Conservation (phyloP, 148 eudicot species). For the Silene latifolia region DNA sequence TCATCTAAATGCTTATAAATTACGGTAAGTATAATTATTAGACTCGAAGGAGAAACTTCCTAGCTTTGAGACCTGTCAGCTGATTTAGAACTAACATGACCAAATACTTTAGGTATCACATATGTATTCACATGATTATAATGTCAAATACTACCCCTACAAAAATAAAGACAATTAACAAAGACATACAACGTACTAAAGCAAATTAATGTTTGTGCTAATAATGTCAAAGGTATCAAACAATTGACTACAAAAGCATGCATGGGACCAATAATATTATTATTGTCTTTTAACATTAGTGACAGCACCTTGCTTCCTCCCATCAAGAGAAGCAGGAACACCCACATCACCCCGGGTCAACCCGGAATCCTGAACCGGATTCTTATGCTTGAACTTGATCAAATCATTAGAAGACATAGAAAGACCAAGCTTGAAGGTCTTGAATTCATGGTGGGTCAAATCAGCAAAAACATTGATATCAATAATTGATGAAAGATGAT, state of each 20-base stretch:
- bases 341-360: too few species aligned
- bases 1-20: too few species aligned
- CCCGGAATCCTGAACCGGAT: too few species aligned
- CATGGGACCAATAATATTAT: constrained; percentile 23
- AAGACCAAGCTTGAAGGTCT: too few species aligned
- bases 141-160: too few species aligned
- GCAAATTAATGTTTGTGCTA: constrained; percentile 5
- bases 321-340: too few species aligned
- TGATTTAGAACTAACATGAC: not conserved
- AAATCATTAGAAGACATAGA: too few species aligned
- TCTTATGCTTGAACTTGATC: too few species aligned
- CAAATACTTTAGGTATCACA: constrained; percentile 20
- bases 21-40: not conserved
- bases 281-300: constrained; percentile 25
- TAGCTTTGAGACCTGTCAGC: constrained; percentile 9
- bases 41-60: constrained; percentile 16
- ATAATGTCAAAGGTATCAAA: constrained; percentile 19
- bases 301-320: too few species aligned
- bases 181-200: not conserved
- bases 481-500: too few species aligned
- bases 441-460: too few species aligned
- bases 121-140: constrained; percentile 20
- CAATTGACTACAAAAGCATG: constrained; percentile 15
- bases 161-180: not conserved
- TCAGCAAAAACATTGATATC: too few species aligned